Percentiles rank a stretch among this genome's conserved stretches.
Evolutionary conservation across 495 filamentous ascomycete genomes (phyloP).

Genomic region (Hypoxylon subgilvum): DNA sequence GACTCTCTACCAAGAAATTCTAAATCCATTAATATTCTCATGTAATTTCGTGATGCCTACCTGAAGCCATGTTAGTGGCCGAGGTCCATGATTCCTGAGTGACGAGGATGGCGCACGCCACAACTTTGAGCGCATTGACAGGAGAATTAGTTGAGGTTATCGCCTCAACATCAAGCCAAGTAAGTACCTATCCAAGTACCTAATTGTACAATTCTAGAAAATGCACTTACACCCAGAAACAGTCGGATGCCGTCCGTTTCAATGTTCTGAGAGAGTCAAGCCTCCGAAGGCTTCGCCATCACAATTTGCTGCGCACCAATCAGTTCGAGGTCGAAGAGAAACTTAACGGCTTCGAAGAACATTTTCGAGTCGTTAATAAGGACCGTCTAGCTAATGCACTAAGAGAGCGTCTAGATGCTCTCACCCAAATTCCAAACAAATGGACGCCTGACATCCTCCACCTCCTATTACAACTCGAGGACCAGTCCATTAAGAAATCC

Average conservation of each 20-base stretch:
- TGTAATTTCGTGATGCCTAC: constrained; percentile 45
- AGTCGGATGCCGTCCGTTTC: constrained; percentile 55
- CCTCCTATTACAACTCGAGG: constrained; percentile 79
- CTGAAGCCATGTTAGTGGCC: too few species aligned
- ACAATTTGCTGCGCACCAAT: constrained; percentile 75
- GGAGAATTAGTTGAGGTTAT: constrained; percentile 61
- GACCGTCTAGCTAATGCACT: constrained; percentile 84
- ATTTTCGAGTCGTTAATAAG: constrained; percentile 77
- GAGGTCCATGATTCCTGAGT: too few species aligned
- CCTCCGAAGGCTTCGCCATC: constrained; percentile 60
- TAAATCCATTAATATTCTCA: background rate
- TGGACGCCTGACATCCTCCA: constrained; percentile 81
- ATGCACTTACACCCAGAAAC: constrained; percentile 18
- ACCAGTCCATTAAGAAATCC: constrained; percentile 75
- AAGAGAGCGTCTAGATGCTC: constrained; percentile 62
- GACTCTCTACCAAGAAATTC: background rate
- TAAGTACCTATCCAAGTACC: constrained; percentile 19
- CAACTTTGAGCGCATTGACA: constrained; percentile 55
- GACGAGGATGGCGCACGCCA: constrained; percentile 55
- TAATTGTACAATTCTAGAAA: background rate
- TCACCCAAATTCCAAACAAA: constrained; percentile 59
- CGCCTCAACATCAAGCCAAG: constrained; percentile 40
- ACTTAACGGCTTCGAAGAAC: constrained; percentile 84
- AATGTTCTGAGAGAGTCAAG: constrained; percentile 57
- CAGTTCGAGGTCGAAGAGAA: constrained; percentile 81